A percentile compares a stretch with the other conserved stretches of the same genome.
phyloP scores from a whole-genome alignment of 495 filamentous ascomycete species.

The Penicillium fimorum region DNA sequence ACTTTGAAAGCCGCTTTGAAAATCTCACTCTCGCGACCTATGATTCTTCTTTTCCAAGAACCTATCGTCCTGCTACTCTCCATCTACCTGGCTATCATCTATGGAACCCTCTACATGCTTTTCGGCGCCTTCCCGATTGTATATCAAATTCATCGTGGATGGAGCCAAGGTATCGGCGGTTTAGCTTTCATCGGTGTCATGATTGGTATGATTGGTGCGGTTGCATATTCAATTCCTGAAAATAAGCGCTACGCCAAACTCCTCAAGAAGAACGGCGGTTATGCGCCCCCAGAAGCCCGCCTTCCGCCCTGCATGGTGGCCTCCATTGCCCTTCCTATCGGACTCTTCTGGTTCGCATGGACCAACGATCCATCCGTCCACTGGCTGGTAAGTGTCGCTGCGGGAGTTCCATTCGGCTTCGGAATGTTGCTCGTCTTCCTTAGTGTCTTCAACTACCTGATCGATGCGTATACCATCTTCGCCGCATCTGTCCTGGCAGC shows the following conservation, averaged over 20 bases:
- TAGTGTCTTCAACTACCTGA: constrained; percentile 66
- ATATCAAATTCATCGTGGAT: constrained; percentile 65
- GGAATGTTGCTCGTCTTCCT: constrained; percentile 67
- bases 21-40: constrained; percentile 35
- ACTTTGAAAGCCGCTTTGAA: constrained; percentile 30
- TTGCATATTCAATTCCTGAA: constrained; percentile 42
- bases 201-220: constrained; percentile 66
- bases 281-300: constrained; percentile 38
- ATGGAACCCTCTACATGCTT: constrained; percentile 72
- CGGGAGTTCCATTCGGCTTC: constrained; percentile 62
- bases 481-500: constrained; percentile 72
- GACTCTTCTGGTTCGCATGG: constrained; percentile 61
- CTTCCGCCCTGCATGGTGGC: constrained; percentile 39
- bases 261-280: constrained; percentile 29
- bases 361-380: constrained; percentile 62
- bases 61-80: constrained; percentile 60
- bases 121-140: constrained; percentile 77
- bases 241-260: constrained; percentile 38
- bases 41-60: constrained; percentile 38
- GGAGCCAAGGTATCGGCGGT: constrained; percentile 65
- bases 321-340: constrained; percentile 32
- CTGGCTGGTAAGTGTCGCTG: constrained; percentile 59
- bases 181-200: constrained; percentile 75
- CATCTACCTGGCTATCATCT: constrained; percentile 66
- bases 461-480: constrained; percentile 70